Evolutionary conservation across 2,329 filamentous ascomycete species (phyloP).

Genomic region (Atkinsonella texensis): DNA sequence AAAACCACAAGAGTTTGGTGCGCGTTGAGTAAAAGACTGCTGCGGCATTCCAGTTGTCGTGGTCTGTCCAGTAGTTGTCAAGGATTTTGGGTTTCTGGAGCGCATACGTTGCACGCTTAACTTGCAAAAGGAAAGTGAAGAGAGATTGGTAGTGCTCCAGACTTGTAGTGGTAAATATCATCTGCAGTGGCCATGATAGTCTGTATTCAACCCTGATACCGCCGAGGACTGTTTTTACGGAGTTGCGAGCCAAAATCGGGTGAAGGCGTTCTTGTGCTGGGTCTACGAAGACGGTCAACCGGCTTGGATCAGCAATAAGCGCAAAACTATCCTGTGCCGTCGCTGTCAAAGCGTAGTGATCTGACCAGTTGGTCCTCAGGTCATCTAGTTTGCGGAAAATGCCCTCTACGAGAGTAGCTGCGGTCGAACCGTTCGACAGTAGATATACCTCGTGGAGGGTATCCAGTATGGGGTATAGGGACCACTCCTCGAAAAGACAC

Average conservation of each 20-base stretch:
- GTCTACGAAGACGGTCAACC: conserved; percentile 46
- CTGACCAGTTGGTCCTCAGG: conserved; percentile 53
- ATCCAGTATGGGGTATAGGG: conserved; percentile 51
- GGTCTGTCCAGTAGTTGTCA: conserved; percentile 26
- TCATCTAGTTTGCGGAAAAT: conserved; percentile 67
- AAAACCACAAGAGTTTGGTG: conserved; percentile 65
- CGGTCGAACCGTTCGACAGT: conserved; percentile 58
- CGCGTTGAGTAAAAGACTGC: conserved; percentile 48
- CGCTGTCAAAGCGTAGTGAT: conserved; percentile 71
- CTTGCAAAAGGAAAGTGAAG: conserved; percentile 66
- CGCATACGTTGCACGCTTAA: conserved; percentile 56
- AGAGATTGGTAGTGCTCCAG: conserved; percentile 57
- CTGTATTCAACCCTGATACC: conserved; percentile 56
- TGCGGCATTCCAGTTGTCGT: conserved; percentile 28
- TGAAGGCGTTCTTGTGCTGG: conserved; percentile 27
- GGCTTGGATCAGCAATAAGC: conserved; percentile 42
- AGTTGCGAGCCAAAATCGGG: conserved; percentile 37
- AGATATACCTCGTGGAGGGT: conserved; percentile 65
- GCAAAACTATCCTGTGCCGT: conserved; percentile 62
- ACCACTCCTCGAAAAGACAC: conserved; percentile 57
- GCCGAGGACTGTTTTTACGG: conserved; percentile 45
- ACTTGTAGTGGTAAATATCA: conserved; percentile 58
- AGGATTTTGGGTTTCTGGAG: conserved; percentile 44
- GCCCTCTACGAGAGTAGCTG: conserved; percentile 51
- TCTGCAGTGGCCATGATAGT: conserved; percentile 54